Percentiles rank a stretch among this genome's conserved stretches.
These are phyloP conservation scores for Hypoxylon cercidicola DNA, from an alignment of 495 filamentous ascomycete genomes.

Conservation along the genomic window DNA sequence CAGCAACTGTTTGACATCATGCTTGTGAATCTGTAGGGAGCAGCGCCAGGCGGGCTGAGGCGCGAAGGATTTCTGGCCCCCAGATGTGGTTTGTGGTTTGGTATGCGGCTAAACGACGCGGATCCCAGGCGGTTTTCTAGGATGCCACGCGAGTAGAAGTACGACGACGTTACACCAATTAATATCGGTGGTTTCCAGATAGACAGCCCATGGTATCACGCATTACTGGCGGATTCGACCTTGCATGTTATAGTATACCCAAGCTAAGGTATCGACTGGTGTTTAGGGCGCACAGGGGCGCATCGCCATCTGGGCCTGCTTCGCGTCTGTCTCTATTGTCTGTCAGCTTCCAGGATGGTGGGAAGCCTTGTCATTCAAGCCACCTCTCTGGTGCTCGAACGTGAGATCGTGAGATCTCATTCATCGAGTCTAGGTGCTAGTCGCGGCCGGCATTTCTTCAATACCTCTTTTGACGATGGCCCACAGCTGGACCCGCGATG, in stretches of 20 bases:
- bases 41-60: conserved; percentile 2
- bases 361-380: not conserved
- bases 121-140: conserved; percentile 6
- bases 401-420: not conserved
- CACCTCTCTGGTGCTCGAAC: not conserved
- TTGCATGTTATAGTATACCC: too few relatives aligned
- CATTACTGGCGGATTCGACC: too few relatives aligned
- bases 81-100: conserved; percentile 7
- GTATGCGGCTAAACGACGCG: not conserved
- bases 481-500: too few relatives aligned
- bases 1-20: conserved; percentile 11
- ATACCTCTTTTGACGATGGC: too few relatives aligned
- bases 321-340: not conserved
- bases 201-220: not conserved
- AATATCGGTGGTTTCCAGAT: conserved; percentile 3
- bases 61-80: conserved; percentile 24
- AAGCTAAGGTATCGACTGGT: too few relatives aligned
- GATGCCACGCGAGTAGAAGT: conserved; percentile 15
- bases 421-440: not conserved
- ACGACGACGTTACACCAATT: conserved; percentile 1
- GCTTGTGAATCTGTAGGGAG: conserved; percentile 9
- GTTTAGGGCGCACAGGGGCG: not conserved
- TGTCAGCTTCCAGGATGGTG: not conserved
- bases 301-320: not conserved
- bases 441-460: not conserved